These are phyloP conservation scores for Neurospora sp. DNA, from an alignment of 2,329 filamentous ascomycete genomes.

Conservation along the genomic window DNA sequence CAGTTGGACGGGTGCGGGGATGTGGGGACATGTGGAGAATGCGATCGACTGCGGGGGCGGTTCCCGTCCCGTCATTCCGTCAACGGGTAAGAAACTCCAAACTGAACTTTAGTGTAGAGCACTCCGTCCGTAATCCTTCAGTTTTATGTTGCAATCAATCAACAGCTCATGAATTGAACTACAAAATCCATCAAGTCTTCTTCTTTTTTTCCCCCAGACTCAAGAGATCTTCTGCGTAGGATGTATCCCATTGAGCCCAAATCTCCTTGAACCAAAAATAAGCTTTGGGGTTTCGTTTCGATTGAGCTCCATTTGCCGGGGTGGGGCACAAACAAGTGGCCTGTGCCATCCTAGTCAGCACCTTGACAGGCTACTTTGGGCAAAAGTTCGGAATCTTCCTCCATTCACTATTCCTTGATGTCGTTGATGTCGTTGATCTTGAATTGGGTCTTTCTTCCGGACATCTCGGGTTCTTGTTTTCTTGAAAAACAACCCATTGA, in stretches of 20 bases:
- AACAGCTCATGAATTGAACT: background rate
- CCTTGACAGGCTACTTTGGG: background rate
- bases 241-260: background rate
- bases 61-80: background rate
- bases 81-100: background rate
- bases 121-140: background rate
- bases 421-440: background rate
- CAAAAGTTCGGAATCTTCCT: background rate
- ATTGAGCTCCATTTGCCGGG: background rate
- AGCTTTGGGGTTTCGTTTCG: background rate
- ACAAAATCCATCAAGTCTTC: background rate
- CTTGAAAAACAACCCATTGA: background rate
- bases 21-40: background rate
- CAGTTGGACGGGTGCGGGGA: background rate
- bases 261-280: background rate
- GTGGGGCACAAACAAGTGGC: background rate
- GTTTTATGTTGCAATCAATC: background rate
- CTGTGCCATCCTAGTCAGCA: background rate
- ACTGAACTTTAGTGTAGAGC: background rate
- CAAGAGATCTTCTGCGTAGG: background rate
- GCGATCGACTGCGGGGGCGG: background rate
- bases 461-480: background rate
- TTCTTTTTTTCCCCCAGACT: too few species aligned
- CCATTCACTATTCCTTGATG: background rate
- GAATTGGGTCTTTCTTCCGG: background rate